Percentiles rank a stretch among this genome's conserved stretches.
phyloP scores from a whole-genome alignment of 192 early-diverging fungal species.

The Paraglomus brasilianum region DNA sequence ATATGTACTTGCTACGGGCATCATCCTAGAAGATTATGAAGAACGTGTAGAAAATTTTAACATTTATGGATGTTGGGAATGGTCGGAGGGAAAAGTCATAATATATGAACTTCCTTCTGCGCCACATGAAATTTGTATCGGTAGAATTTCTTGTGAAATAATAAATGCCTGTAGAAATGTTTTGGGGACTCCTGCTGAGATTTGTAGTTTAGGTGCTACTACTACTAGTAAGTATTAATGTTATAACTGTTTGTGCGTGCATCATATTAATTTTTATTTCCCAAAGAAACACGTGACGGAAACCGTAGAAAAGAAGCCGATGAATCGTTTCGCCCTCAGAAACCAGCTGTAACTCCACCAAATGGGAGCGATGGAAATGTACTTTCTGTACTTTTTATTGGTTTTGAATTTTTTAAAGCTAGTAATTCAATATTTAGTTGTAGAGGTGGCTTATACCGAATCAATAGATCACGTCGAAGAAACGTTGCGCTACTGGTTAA shows the following conservation, averaged over 20 bases:
- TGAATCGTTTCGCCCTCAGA: slow-evolving; percentile 11
- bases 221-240: slow-evolving; percentile 27
- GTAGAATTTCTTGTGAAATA: neutral
- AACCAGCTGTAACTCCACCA: slow-evolving; percentile 25
- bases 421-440: slow-evolving; percentile 17
- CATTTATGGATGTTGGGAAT: slow-evolving; percentile 25
- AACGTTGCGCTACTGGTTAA: slow-evolving; percentile 24
- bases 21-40: slow-evolving; percentile 25
- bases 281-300: slow-evolving; percentile 21
- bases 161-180: neutral
- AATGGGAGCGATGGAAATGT: slow-evolving; percentile 29
- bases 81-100: slow-evolving; percentile 11
- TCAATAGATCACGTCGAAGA: slow-evolving; percentile 22
- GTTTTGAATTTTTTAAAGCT: slow-evolving; percentile 29
- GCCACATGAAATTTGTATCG: slow-evolving; percentile 26
- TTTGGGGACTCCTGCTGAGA: slow-evolving; percentile 13
- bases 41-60: slow-evolving; percentile 21
- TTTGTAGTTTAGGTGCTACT: slow-evolving; percentile 18
- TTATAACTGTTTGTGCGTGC: slow-evolving; percentile 10
- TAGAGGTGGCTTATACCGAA: slow-evolving; percentile 27
- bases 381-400: slow-evolving; percentile 20
- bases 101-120: slow-evolving; percentile 27
- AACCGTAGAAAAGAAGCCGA: slow-evolving; percentile 27
- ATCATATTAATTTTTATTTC: slow-evolving; percentile 25
- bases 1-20: slow-evolving; percentile 23